Evolutionary conservation across 345 rosid species (phyloP).

Genomic region (Melaleuca quinquenervia): DNA sequence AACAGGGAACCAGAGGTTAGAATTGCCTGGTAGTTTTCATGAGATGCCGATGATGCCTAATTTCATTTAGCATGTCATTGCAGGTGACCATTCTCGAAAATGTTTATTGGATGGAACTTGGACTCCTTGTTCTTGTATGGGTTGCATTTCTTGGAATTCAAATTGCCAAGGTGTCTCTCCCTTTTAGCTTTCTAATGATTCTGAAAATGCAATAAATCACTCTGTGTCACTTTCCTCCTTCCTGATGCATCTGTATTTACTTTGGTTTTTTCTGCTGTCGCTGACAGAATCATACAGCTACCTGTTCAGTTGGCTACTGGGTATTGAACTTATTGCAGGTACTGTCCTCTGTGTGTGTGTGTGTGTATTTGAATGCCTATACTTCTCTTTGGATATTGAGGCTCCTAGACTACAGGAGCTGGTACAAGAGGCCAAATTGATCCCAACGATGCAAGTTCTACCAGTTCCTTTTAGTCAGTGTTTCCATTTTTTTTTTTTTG

Average conservation of each 20-base stretch:
- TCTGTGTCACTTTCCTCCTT: neutral
- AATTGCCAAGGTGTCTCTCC: constrained; percentile 26
- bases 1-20: constrained; percentile 6
- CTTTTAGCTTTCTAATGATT: neutral
- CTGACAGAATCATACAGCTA: constrained; percentile 19
- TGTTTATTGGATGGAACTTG: constrained; percentile 34
- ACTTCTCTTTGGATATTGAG: neutral
- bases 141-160: constrained; percentile 30
- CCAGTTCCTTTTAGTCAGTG: neutral
- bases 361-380: neutral
- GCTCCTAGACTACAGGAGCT: neutral
- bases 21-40: neutral
- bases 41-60: neutral
- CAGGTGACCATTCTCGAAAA: constrained; percentile 29
- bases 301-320: constrained; percentile 39
- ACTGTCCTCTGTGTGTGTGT: neutral
- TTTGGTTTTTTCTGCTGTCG: neutral
- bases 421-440: neutral
- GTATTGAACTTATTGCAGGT: constrained; percentile 39
- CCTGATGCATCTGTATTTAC: neutral
- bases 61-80: neutral
- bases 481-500: neutral
- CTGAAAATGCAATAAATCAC: neutral
- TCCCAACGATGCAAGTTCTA: neutral
- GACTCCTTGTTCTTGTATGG: constrained; percentile 38